phyloP scores from a whole-genome alignment of 768 basidiomycete species.

The Paxillus rubicundulus region DNA sequence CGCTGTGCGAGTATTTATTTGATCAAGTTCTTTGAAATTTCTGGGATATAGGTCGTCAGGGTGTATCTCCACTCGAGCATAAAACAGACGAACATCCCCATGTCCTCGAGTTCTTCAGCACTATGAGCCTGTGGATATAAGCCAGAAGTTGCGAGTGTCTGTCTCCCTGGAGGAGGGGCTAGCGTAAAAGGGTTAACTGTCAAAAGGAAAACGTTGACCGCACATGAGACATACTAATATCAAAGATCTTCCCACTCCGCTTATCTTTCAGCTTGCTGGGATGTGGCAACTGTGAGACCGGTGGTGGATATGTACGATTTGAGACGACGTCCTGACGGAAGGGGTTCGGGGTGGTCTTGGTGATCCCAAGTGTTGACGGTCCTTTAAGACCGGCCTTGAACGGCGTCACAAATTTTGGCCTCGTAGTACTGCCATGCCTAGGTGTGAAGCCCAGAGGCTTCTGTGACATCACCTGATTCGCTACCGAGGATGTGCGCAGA shows the following conservation, averaged over 20 bases:
- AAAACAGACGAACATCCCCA: constrained; percentile 49
- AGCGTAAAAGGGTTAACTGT: constrained; percentile 1
- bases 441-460: constrained; percentile 25
- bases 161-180: constrained; percentile 39
- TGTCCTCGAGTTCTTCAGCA: constrained; percentile 41
- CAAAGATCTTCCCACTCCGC: constrained; percentile 28
- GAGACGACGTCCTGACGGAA: neutral
- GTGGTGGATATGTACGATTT: constrained; percentile 26
- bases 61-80: neutral
- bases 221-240: constrained; percentile 39
- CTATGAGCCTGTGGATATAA: constrained; percentile 49
- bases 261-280: constrained; percentile 9
- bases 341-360: constrained; percentile 1
- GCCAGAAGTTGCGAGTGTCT: constrained; percentile 47
- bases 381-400: constrained; percentile 53
- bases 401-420: constrained; percentile 53
- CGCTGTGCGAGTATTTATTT: constrained; percentile 55
- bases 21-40: constrained; percentile 46
- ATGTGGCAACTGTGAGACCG: constrained; percentile 4
- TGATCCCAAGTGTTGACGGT: constrained; percentile 1
- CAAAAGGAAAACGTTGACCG: neutral
- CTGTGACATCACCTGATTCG: constrained; percentile 13
- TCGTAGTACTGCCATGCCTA: constrained; percentile 29
- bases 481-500: constrained; percentile 32
- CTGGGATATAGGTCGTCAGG: constrained; percentile 33